phyloP scores from a whole-genome alignment of 2,329 filamentous ascomycete species.

The Fusarium zealandicum region DNA sequence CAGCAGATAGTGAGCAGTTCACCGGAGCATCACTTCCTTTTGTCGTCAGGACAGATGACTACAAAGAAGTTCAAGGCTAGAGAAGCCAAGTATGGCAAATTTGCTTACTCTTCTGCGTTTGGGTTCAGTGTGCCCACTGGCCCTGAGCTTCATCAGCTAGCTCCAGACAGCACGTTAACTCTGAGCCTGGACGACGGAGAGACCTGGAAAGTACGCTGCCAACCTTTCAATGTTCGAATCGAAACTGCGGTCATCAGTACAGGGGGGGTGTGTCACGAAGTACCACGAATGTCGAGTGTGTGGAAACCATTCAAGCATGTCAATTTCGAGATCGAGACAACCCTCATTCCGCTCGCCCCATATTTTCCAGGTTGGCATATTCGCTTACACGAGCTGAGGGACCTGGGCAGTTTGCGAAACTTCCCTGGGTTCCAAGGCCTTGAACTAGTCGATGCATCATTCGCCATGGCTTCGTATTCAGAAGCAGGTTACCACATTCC shows the following conservation, averaged over 20 bases:
- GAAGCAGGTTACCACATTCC: constrained; percentile 7
- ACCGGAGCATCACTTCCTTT: constrained; percentile 14
- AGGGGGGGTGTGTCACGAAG: neutral
- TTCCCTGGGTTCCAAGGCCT: neutral
- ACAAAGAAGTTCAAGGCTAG: constrained; percentile 17
- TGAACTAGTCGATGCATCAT: constrained; percentile 15
- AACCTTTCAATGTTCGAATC: neutral
- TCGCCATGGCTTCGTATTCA: constrained; percentile 10
- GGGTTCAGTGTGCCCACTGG: constrained; percentile 51
- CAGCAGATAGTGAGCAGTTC: constrained; percentile 52
- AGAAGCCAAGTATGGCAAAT: constrained; percentile 52
- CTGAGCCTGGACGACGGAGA: constrained; percentile 38
- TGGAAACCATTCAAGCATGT: constrained; percentile 38
- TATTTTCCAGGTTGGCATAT: constrained; percentile 40
- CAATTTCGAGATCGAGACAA: constrained; percentile 27
- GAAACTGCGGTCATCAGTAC: neutral
- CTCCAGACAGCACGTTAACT: constrained; percentile 38
- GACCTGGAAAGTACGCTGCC: constrained; percentile 34
- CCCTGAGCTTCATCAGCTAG: constrained; percentile 32
- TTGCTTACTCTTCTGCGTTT: constrained; percentile 55
- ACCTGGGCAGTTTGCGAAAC: neutral
- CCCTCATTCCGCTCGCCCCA: constrained; percentile 26
- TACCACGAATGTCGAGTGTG: constrained; percentile 6
- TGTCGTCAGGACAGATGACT: constrained; percentile 22
- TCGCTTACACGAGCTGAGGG: constrained; percentile 24